These are phyloP conservation scores for Diaporthe vexans DNA, from an alignment of 2,329 filamentous ascomycete species.

Conservation along the genomic window DNA sequence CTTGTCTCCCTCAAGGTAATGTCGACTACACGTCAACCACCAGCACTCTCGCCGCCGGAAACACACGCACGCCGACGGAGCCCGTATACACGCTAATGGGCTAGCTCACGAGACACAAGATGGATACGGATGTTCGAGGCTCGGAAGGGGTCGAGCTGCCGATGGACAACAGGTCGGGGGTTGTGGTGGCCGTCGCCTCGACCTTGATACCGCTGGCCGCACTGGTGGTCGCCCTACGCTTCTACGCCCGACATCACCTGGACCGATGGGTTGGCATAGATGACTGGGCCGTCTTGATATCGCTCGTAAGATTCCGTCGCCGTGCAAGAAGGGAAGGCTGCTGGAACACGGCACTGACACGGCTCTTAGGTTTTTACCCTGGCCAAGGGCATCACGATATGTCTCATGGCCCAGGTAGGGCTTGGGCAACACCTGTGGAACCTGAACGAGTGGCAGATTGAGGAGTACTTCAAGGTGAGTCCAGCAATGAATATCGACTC, in stretches of 20 bases:
- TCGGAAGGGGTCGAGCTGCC: constrained; percentile 13
- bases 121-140: constrained; percentile 21
- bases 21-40: background rate
- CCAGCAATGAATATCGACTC: fast-evolving
- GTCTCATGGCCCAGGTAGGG: constrained; percentile 28
- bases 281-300: constrained; percentile 7
- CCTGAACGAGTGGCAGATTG: background rate
- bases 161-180: background rate
- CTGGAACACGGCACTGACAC: background rate
- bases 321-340: no score
- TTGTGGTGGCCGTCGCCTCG: background rate
- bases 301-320: background rate
- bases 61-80: background rate
- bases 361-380: background rate
- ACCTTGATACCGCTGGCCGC: constrained; percentile 14
- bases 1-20: background rate
- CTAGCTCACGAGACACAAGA: constrained; percentile 15
- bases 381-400: background rate
- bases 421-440: constrained; percentile 28
- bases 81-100: background rate
- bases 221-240: constrained; percentile 17
- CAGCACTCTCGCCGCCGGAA: background rate
- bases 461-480: constrained; percentile 29
- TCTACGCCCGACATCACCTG: constrained; percentile 20
- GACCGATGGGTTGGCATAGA: constrained; percentile 13